Base-by-base conservation (phyloP, 345 rosid species). In the Camelina hispida region DNA sequence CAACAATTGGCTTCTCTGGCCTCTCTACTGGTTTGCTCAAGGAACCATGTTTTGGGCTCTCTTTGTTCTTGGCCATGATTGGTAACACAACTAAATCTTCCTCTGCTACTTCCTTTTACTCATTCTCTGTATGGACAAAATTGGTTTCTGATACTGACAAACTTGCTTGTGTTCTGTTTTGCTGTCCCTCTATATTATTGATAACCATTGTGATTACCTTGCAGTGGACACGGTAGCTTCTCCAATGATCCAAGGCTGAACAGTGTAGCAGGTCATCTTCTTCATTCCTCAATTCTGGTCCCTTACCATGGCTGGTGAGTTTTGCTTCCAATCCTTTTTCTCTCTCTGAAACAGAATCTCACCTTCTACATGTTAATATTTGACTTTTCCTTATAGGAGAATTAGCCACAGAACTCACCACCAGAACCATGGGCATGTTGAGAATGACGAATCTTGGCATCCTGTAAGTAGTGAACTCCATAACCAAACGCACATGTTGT, bases 1-100 rank as follows among this genome's bases (percentile, higher is more conserved):
- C 59, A 85, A 89, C 78, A 83, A 74, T 28, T 87, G 87, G 96
- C 56, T 78, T 40, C 84, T 83, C 69, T 91, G 97, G 97, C 97
- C 95, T 16, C 85, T 91, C 25, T 91, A 91, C 38, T 91, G 97
- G 97, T 43, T 77, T 11, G 89, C 85, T 73, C 97, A 91, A 69
- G 97, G 95, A 67, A 91, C 97, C 35, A 91, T 91, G 95, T 91
- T 91, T 37, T 91, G 96, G 97, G 97, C 91, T 63, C 85, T 91
- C 69, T 91, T 91, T 77, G 91, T 88, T 70, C 93, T 89, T 37
- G 97, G 97, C 17, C 97, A 89, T 82, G 93, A 91, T 55, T 89
- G 97, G 97, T 91, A 81, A 8, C 28, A 48, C 18, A 57, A 34
- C n/a, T 9, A 30, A 55, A 53, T 7, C 50, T 44, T 14, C 50